phyloP scores from a whole-genome alignment of 192 early-diverging fungal species.

The Helicostylum pulchrum region DNA sequence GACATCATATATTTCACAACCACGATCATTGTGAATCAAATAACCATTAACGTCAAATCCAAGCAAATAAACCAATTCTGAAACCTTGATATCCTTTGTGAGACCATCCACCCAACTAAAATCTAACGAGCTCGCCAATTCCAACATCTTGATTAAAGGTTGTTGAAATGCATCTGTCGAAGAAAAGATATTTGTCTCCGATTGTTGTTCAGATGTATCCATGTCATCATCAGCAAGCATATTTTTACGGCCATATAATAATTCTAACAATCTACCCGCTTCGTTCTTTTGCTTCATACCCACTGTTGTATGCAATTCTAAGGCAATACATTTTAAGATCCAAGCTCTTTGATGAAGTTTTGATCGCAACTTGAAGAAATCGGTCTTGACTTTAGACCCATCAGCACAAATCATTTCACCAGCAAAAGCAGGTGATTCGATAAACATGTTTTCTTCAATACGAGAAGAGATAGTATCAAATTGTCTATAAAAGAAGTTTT shows the following conservation, averaged over 20 bases:
- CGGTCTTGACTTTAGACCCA: not conserved
- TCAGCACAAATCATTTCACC: constrained; percentile 14
- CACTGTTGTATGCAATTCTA: constrained; percentile 72
- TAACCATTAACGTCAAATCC: constrained; percentile 49
- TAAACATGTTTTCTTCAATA: constrained; percentile 21
- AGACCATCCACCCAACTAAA: constrained; percentile 46
- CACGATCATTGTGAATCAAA: constrained; percentile 53
- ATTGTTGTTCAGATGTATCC: constrained; percentile 1
- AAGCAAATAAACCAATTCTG: constrained; percentile 35
- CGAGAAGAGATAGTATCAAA: constrained; percentile 43
- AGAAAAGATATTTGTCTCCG: not conserved
- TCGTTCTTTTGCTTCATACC: constrained; percentile 38
- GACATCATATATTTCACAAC: constrained; percentile 66
- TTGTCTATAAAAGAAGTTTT: constrained; percentile 75
- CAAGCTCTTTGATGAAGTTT: constrained; percentile 83
- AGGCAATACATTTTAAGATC: constrained; percentile 79
- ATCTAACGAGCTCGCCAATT: constrained; percentile 67
- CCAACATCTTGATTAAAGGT: constrained; percentile 69
- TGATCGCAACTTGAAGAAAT: constrained; percentile 41
- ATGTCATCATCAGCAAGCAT: constrained; percentile 17
- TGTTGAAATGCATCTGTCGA: constrained; percentile 44
- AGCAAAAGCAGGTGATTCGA: not conserved
- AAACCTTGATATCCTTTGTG: constrained; percentile 25
- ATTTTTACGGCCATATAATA: constrained; percentile 35
- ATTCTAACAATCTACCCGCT: constrained; percentile 33